phyloP scores from a whole-genome alignment of 305 asterid genomes.

The Euphrasia arctica region DNA sequence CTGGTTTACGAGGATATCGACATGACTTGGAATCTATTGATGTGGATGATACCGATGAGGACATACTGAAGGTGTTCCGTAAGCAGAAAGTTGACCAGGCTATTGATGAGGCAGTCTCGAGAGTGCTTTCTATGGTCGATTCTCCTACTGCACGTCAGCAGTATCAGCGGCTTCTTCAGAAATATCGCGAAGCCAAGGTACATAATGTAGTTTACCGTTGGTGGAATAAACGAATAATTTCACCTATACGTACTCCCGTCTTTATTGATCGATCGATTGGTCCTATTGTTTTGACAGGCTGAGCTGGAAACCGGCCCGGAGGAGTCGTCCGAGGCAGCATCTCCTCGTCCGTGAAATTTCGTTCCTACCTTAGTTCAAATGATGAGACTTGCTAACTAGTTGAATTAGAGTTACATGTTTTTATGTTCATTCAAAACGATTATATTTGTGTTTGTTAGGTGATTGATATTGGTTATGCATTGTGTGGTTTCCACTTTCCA shows the following conservation, averaged over 20 bases:
- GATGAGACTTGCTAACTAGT: conserved; percentile 36
- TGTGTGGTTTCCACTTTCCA: not conserved
- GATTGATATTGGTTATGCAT: too few relatives aligned
- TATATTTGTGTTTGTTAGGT: too few relatives aligned
- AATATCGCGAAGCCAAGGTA: conserved; percentile 89
- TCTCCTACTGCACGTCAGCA: conserved; percentile 82
- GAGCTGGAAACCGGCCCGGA: conserved; percentile 40
- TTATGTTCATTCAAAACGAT: not conserved
- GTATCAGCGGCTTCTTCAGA: conserved; percentile 76
- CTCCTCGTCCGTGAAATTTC: conserved; percentile 16
- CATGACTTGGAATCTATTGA: conserved; percentile 50
- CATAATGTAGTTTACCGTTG: not conserved
- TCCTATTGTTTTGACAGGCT: conserved; percentile 51
- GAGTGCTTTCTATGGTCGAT: conserved; percentile 93
- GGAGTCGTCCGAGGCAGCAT: conserved; percentile 36
- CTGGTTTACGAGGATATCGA: conserved; percentile 81
- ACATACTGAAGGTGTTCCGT: conserved; percentile 76
- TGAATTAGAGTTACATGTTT: conserved; percentile 2
- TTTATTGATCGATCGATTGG: not conserved
- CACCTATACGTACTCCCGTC: too few relatives aligned
- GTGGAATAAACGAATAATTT: not conserved
- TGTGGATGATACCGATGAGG: conserved; percentile 72
- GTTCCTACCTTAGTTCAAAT: conserved; percentile 32
- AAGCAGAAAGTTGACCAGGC: conserved; percentile 81
- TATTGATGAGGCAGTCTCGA: conserved; percentile 79